A percentile compares a stretch with the other conserved stretches of the same genome.
Evolutionary conservation across 805 yeast genomes (phyloP).

Genomic region (Tetrapisispora pingtungensis): DNA sequence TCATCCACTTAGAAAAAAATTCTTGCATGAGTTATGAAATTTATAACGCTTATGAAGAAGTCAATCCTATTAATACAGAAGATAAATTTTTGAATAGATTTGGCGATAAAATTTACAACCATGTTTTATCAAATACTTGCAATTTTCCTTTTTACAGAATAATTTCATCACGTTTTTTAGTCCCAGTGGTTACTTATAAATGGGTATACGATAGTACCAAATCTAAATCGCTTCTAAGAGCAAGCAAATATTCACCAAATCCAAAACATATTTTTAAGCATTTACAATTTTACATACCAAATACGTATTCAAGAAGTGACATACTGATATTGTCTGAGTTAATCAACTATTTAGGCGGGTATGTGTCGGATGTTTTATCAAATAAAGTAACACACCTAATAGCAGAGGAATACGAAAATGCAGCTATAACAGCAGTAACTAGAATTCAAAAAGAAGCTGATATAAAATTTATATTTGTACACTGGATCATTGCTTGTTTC

Average conservation of each 20-base stretch:
- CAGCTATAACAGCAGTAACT: slow-evolving; percentile 45
- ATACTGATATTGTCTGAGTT: slow-evolving; percentile 55
- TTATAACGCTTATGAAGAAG: not conserved
- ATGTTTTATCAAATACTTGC: slow-evolving; percentile 16
- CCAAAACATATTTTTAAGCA: slow-evolving; percentile 54
- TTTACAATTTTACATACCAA: slow-evolving; percentile 51
- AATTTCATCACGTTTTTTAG: slow-evolving; percentile 22
- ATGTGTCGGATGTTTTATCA: slow-evolving; percentile 45
- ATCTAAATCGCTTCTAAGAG: slow-evolving; percentile 16
- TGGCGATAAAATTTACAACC: slow-evolving; percentile 8
- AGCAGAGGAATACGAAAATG: slow-evolving; percentile 46
- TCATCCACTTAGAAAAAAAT: not conserved
- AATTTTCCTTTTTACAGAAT: slow-evolving; percentile 22
- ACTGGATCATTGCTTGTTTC: slow-evolving; percentile 71
- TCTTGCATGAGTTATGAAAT: slow-evolving; percentile 2
- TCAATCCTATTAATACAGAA: not conserved
- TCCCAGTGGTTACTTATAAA: slow-evolving; percentile 23
- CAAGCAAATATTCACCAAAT: slow-evolving; percentile 52
- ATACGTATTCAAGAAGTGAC: slow-evolving; percentile 51
- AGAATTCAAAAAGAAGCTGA: slow-evolving; percentile 3
- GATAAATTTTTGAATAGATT: not conserved
- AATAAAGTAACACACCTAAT: slow-evolving; percentile 73
- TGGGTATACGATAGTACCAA: slow-evolving; percentile 21
- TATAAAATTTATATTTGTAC: slow-evolving; percentile 59
- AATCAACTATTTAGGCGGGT: slow-evolving; percentile 62